A percentile compares a stretch with the other conserved stretches of the same genome.
phyloP scores from a whole-genome alignment of 805 yeast species.

The Kodamaea lidongshanica region DNA sequence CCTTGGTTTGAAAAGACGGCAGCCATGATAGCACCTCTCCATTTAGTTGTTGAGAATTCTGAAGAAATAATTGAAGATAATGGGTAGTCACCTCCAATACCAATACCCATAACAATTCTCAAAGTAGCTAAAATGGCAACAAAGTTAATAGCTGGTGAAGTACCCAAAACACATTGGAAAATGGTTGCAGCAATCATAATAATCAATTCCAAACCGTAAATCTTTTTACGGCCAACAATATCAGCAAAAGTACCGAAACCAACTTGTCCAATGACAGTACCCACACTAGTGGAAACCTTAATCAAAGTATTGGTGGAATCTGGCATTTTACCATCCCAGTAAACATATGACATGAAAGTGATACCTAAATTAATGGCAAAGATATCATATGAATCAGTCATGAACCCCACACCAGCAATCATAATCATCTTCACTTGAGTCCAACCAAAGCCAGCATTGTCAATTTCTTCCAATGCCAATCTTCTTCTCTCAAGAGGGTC shows the following conservation, averaged over 20 bases:
- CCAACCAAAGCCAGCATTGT: constrained; percentile 75
- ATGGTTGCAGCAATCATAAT: constrained; percentile 77
- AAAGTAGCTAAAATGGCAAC: constrained; percentile 68
- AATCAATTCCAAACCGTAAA: constrained; percentile 83
- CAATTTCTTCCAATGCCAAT: constrained; percentile 77
- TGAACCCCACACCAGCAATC: constrained; percentile 89
- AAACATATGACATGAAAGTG: constrained; percentile 71
- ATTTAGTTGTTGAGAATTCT: constrained; percentile 87
- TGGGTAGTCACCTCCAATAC: constrained; percentile 97
- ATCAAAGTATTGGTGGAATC: constrained; percentile 66
- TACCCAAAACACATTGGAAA: constrained; percentile 69
- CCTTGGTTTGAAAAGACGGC: constrained; percentile 97
- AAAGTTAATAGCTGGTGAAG: constrained; percentile 64
- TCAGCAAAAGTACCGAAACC: constrained; percentile 82
- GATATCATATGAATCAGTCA: constrained; percentile 89
- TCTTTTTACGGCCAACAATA: constrained; percentile 74
- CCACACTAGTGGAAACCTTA: constrained; percentile 87
- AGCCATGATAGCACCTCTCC: constrained; percentile 98
- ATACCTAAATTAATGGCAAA: constrained; percentile 83
- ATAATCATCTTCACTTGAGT: constrained; percentile 73
- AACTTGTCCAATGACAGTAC: constrained; percentile 88
- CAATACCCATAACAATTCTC: constrained; percentile 89
- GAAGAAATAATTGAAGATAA: constrained; percentile 88
- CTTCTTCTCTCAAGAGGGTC: constrained; percentile 86
- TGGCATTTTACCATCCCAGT: constrained; percentile 63